Conservation (phyloP, 1,139 yeast genomes). For the Neolecta irregularis region DNA sequence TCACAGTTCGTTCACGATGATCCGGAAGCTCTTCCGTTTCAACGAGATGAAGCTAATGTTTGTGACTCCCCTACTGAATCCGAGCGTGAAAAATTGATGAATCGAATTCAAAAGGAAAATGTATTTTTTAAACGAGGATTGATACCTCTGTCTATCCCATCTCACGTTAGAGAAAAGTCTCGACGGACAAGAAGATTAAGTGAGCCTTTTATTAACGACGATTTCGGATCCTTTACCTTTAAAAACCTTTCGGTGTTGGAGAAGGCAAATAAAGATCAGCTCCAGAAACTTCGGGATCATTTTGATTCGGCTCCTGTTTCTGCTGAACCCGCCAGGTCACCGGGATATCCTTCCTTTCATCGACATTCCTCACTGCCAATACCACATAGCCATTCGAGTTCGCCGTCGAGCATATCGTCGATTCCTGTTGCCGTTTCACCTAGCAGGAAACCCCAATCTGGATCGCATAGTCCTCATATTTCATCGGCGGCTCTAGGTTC, state of each 20-base stretch:
- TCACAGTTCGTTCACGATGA: constrained; percentile 34
- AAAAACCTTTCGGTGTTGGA: constrained; percentile 80
- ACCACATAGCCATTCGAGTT: too few species aligned
- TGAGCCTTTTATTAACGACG: constrained; percentile 42
- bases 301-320: too few species aligned
- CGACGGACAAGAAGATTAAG: constrained; percentile 48
- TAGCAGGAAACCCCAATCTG: too few species aligned
- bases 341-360: too few species aligned
- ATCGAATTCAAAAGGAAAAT: neutral
- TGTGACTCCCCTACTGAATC: neutral
- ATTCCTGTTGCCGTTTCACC: too few species aligned
- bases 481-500: too few species aligned
- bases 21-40: constrained; percentile 5
- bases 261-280: constrained; percentile 84
- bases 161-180: constrained; percentile 42
- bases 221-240: constrained; percentile 87
- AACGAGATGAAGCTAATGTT: constrained; percentile 4
- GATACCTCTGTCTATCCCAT: constrained; percentile 37
- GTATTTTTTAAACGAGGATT: constrained; percentile 6
- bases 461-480: too few species aligned
- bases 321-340: too few species aligned
- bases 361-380: too few species aligned
- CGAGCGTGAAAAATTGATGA: neutral
- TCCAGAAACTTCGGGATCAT: constrained; percentile 72
- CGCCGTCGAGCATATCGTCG: too few species aligned